A percentile compares a stretch with the other conserved stretches of the same genome.
Conservation (phyloP, 2,329 filamentous ascomycete genomes). For the Dactylellina sp. region DNA sequence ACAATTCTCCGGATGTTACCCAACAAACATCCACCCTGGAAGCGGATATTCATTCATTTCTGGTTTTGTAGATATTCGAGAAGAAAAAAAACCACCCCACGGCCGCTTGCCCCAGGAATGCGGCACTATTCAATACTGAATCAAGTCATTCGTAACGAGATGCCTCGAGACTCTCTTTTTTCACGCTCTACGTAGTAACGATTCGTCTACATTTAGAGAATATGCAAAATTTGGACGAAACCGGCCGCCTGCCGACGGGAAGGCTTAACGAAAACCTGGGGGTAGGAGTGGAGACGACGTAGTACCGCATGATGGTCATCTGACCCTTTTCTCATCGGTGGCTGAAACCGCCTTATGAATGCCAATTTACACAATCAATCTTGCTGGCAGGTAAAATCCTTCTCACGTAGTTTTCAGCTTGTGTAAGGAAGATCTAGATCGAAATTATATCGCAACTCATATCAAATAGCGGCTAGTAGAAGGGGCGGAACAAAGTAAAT, state of each 20-base stretch:
- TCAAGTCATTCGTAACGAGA: constrained; percentile 20
- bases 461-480: too few species aligned
- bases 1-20: constrained; percentile 16
- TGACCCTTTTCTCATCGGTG: not conserved
- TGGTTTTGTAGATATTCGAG: not conserved
- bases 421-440: too few species aligned
- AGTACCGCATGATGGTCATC: not conserved
- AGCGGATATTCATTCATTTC: not conserved
- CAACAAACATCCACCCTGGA: not conserved
- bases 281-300: constrained; percentile 10
- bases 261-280: constrained; percentile 13
- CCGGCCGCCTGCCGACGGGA: constrained; percentile 18
- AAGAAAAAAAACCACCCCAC: not conserved
- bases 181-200: not conserved
- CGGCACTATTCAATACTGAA: constrained; percentile 7
- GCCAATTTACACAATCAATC: too few species aligned
- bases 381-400: too few species aligned
- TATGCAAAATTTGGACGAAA: constrained; percentile 14
- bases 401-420: too few species aligned
- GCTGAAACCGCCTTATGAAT: constrained; percentile 1
- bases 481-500: too few species aligned
- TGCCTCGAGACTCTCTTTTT: not conserved
- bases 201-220: not conserved
- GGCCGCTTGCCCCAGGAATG: constrained; percentile 26
- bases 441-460: too few species aligned